Conservation (phyloP, 2,329 filamentous ascomycete genomes). For the Botrytis hyacinthi region DNA sequence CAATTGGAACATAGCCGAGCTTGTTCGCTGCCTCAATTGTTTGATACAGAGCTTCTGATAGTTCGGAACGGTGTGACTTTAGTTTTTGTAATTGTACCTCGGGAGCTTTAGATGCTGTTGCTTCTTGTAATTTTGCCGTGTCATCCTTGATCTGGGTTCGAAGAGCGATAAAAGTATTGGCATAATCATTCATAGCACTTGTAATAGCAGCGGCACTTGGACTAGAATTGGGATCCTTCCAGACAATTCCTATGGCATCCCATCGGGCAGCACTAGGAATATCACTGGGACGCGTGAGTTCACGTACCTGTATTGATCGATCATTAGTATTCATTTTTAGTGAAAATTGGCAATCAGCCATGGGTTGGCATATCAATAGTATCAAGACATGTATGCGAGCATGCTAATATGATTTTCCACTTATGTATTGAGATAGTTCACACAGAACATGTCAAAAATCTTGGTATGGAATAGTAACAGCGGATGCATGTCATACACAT, state of each 20-base stretch:
- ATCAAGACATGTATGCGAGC: not conserved
- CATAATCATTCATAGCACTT: conserved; percentile 37
- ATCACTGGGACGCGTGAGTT: conserved; percentile 42
- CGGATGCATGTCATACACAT: not conserved
- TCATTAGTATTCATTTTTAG: conserved; percentile 9
- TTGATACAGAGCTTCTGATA: conserved; percentile 50
- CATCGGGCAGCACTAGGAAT: conserved; percentile 50
- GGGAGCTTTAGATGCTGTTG: conserved; percentile 24
- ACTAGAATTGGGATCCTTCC: conserved; percentile 41
- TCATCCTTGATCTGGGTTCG: conserved; percentile 36
- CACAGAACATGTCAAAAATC: not conserved
- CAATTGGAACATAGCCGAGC: conserved; percentile 53
- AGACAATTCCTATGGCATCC: conserved; percentile 54
- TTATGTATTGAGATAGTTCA: not conserved
- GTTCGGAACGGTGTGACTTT: conserved; percentile 45
- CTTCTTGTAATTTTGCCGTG: conserved; percentile 33
- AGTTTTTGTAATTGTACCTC: conserved; percentile 40
- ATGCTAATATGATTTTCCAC: not conserved
- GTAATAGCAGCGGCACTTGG: conserved; percentile 34
- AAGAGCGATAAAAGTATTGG: conserved; percentile 34
- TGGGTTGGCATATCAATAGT: not conserved
- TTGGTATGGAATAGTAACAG: not conserved
- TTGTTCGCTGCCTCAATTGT: conserved; percentile 54
- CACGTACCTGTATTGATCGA: conserved; percentile 33
- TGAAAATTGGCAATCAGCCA: not conserved